Conservation (phyloP, 2,329 filamentous ascomycete species). For the Chaetomium sp. region DNA sequence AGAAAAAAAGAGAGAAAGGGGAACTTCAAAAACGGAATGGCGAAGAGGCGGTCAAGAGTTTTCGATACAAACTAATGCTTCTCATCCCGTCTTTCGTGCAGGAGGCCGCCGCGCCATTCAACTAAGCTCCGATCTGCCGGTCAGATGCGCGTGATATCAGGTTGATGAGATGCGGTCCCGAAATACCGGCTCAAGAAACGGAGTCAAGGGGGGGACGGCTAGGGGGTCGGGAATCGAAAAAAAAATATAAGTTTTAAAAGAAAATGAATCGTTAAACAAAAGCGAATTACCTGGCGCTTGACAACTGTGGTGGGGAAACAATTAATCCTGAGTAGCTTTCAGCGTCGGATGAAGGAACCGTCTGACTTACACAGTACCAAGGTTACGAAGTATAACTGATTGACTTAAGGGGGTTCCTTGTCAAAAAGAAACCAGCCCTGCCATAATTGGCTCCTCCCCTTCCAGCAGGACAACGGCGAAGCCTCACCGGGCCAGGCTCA, state of each 20-base stretch:
- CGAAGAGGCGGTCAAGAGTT: conserved; percentile 2
- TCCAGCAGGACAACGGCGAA: conserved; percentile 1
- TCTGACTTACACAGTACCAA: too few species aligned
- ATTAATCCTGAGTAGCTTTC: too few species aligned
- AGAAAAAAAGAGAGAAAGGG: neutral
- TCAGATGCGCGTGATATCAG: neutral
- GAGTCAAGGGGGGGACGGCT: neutral
- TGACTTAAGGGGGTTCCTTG: neutral
- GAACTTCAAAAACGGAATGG: neutral
- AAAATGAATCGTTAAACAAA: too few species aligned
- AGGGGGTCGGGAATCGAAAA: neutral
- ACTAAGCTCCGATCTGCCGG: neutral
- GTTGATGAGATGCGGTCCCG: neutral
- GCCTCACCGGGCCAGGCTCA: conserved; percentile 7
- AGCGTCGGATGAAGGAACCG: too few species aligned
- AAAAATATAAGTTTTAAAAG: too few species aligned
- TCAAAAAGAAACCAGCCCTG: neutral
- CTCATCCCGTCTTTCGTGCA: neutral
- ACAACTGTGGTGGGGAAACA: neutral
- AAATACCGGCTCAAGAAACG: neutral
- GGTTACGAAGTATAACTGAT: too few species aligned
- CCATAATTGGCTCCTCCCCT: neutral
- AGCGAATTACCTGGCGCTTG: neutral
- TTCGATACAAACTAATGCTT: neutral
- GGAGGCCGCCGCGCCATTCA: neutral